A percentile compares a stretch with the other conserved stretches of the same genome.
Conservation (phyloP, 176 grass and related monocot species). For the Aegilops speltoides region DNA sequence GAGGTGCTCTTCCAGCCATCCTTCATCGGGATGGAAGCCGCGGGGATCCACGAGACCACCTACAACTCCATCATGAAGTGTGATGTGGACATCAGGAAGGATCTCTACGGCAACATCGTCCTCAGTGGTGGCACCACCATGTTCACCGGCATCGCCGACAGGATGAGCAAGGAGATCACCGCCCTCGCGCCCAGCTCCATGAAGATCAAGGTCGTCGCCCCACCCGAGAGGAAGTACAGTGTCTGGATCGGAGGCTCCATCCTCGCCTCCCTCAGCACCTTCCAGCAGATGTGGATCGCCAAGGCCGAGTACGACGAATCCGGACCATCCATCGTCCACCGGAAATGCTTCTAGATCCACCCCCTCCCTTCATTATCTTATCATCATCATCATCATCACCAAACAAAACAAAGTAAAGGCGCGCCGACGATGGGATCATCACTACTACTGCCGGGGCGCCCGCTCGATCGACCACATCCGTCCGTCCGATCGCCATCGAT, state of each 20-base stretch:
- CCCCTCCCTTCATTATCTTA: too few species aligned
- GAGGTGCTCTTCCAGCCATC: conserved; percentile 74
- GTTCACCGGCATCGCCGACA: conserved; percentile 58
- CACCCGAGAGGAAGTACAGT: conserved; percentile 65
- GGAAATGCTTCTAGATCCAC: conserved; percentile 52
- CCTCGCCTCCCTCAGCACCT: conserved; percentile 63
- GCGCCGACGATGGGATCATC: background rate
- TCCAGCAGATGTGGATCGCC: conserved; percentile 82
- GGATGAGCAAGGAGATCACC: conserved; percentile 76
- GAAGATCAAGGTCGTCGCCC: conserved; percentile 72
- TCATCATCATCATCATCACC: background rate
- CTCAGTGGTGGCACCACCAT: conserved; percentile 66
- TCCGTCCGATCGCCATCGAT: background rate
- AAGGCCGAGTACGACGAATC: conserved; percentile 67
- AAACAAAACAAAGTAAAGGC: background rate
- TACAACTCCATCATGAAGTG: conserved; percentile 79
- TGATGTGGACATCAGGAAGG: conserved; percentile 66
- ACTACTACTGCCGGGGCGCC: background rate
- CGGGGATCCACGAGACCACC: conserved; percentile 61
- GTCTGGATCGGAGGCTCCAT: conserved; percentile 69
- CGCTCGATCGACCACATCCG: too few species aligned
- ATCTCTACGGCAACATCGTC: conserved; percentile 67
- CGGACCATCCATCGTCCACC: conserved; percentile 58
- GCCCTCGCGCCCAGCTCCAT: conserved; percentile 59
- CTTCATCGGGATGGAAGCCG: conserved; percentile 67